These are phyloP conservation scores for Diversispora epigaea DNA, from an alignment of 192 early-diverging fungal species.

Conservation along the genomic window DNA sequence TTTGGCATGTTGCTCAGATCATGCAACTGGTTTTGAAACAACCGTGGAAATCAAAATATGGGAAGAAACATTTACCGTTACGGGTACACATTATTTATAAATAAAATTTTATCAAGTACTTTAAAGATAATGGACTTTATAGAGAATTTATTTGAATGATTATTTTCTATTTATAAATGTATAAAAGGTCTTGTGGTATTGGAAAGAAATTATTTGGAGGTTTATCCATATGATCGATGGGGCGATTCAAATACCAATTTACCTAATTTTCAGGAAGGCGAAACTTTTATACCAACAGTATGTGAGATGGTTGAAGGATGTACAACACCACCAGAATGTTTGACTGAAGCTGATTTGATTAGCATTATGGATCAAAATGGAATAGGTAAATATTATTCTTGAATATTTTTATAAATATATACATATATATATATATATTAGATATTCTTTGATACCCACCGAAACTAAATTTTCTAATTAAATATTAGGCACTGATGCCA, in stretches of 20 bases:
- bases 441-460: neutral
- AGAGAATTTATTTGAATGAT: too few species aligned
- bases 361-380: constrained; percentile 88
- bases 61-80: constrained; percentile 73
- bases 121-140: too few species aligned
- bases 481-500: constrained; percentile 86
- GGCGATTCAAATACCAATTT: constrained; percentile 55
- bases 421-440: too few species aligned
- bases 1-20: constrained; percentile 87
- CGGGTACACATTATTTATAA: constrained; percentile 41
- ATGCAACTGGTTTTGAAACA: constrained; percentile 87
- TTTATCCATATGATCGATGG: constrained; percentile 94
- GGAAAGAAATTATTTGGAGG: constrained; percentile 88
- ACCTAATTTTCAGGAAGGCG: constrained; percentile 66
- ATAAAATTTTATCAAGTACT: too few species aligned
- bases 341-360: constrained; percentile 88
- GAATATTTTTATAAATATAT: too few species aligned
- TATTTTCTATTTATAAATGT: neutral
- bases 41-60: constrained; percentile 67
- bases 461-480: neutral
- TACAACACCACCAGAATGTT: constrained; percentile 71
- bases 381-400: too few species aligned
- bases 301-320: constrained; percentile 65
- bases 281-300: constrained; percentile 65
- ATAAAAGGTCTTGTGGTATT: constrained; percentile 70